These are phyloP conservation scores for Scedosporium boydii DNA, from an alignment of 2,329 filamentous ascomycete genomes.

Conservation along the genomic window DNA sequence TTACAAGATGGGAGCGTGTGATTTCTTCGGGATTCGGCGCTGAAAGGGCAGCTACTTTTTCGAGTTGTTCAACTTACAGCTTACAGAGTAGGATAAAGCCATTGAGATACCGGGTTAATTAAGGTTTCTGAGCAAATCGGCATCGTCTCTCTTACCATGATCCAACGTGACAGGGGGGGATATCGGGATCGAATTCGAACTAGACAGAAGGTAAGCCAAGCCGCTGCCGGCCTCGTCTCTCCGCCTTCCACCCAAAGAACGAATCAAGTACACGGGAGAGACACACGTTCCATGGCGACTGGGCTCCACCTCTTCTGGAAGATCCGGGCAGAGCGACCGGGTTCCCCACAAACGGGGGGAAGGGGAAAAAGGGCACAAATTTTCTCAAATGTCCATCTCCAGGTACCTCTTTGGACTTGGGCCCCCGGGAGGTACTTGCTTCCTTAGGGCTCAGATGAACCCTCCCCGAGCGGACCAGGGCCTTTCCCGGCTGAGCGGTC, in stretches of 20 bases:
- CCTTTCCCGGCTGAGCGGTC: neutral
- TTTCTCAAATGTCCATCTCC: neutral
- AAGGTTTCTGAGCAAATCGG: too few species aligned
- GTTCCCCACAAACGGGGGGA: neutral
- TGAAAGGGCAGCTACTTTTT: too few species aligned
- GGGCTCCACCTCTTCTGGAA: neutral
- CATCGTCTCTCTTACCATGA: too few species aligned
- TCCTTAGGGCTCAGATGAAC: neutral
- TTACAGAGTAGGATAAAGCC: too few species aligned
- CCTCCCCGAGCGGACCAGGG: neutral
- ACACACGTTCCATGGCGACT: neutral
- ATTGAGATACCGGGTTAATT: too few species aligned
- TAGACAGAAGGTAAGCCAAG: too few species aligned
- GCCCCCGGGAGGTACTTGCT: neutral
- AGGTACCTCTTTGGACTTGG: neutral
- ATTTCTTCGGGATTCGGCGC: too few species aligned
- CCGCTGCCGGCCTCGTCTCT: too few species aligned
- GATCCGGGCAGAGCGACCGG: neutral
- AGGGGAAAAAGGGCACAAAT: neutral
- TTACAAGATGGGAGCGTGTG: too few species aligned
- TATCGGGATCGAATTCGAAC: too few species aligned
- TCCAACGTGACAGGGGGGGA: too few species aligned
- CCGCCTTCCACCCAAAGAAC: neutral
- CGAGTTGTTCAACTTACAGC: too few species aligned
- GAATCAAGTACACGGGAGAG: neutral